A percentile compares a stretch with the other conserved stretches of the same genome.
These are phyloP conservation scores for Pseudotulostoma volvatum DNA, from an alignment of 495 filamentous ascomycete species.

Conservation along the genomic window DNA sequence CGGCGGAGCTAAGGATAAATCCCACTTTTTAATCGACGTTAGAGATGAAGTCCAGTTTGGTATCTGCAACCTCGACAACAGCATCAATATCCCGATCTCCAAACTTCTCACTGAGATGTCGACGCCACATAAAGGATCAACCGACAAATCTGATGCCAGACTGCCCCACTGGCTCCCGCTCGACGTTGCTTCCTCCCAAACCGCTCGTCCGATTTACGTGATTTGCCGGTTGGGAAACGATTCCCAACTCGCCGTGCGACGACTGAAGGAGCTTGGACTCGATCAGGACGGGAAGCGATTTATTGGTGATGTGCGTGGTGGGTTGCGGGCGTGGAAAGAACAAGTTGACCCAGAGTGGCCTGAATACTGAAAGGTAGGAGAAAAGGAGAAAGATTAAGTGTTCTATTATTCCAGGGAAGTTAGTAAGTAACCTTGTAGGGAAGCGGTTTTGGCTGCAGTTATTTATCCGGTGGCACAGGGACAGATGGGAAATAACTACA, in stretches of 20 bases:
- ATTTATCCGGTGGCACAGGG: too few relatives aligned
- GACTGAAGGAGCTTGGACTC: conserved; percentile 50
- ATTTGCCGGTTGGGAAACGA: conserved; percentile 82
- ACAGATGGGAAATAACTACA: too few relatives aligned
- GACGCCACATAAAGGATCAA: conserved; percentile 4
- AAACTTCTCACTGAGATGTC: conserved; percentile 23
- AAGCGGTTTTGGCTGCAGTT: too few relatives aligned
- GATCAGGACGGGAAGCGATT: conserved; percentile 37
- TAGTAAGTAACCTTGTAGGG: too few relatives aligned
- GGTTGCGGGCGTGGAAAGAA: conserved; percentile 68
- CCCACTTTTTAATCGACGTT: conserved; percentile 60
- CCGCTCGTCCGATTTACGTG: conserved; percentile 43
- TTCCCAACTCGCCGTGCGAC: conserved; percentile 61
- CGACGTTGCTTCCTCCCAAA: conserved; percentile 9
- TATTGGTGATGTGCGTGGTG: conserved; percentile 66
- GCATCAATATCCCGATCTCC: conserved; percentile 64
- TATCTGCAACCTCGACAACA: conserved; percentile 56
- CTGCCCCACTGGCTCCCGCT: conserved; percentile 30
- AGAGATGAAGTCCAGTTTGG: conserved; percentile 70
- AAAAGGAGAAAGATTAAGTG: too few relatives aligned
- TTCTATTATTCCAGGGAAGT: too few relatives aligned
- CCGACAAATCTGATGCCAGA: too few relatives aligned
- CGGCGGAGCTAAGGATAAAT: conserved; percentile 2
- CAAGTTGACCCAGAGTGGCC: conserved; percentile 62
- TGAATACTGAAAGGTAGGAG: conserved; percentile 35